phyloP scores from a whole-genome alignment of 116 monocot species.

The Trichopus zeylanicus region DNA sequence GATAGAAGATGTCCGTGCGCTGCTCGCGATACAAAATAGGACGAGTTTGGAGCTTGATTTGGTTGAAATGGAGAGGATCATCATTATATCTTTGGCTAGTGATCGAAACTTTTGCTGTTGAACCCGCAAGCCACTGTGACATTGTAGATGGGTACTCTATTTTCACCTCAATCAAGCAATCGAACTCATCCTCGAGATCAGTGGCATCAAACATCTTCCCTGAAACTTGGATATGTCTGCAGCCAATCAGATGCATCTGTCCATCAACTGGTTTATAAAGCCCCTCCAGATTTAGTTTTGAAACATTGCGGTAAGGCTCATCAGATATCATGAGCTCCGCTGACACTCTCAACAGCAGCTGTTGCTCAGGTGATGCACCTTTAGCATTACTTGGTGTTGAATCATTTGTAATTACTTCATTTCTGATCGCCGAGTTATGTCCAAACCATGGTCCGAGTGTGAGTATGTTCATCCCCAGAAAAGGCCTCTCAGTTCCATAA shows the following conservation, averaged over 20 bases:
- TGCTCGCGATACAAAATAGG: slow-evolving; percentile 39
- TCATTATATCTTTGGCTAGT: slow-evolving; percentile 34
- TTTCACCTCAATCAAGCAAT: slow-evolving; percentile 58
- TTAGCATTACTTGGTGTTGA: not conserved
- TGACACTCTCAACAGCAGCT: slow-evolving; percentile 45
- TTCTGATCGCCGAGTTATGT: slow-evolving; percentile 7
- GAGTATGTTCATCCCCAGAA: slow-evolving; percentile 34
- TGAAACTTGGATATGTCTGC: slow-evolving; percentile 41
- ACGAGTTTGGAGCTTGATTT: slow-evolving; percentile 41
- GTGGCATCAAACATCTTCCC: slow-evolving; percentile 28
- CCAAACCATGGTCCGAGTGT: slow-evolving; percentile 28
- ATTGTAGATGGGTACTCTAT: slow-evolving; percentile 58
- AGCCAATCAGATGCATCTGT: slow-evolving; percentile 52
- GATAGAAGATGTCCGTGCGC: slow-evolving; percentile 37
- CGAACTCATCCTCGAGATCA: slow-evolving; percentile 40
- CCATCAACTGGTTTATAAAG: slow-evolving; percentile 58
- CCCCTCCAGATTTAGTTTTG: slow-evolving; percentile 42
- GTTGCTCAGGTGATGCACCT: slow-evolving; percentile 14
- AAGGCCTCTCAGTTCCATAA: slow-evolving; percentile 1
- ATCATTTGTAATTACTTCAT: not conserved
- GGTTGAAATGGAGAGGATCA: slow-evolving; percentile 48
- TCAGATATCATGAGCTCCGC: slow-evolving; percentile 31
- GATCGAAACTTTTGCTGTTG: slow-evolving; percentile 39
- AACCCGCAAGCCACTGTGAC: slow-evolving; percentile 38
- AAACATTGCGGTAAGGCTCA: slow-evolving; percentile 23